phyloP scores from a whole-genome alignment of 805 yeast species.

The Metschnikowia similis region DNA sequence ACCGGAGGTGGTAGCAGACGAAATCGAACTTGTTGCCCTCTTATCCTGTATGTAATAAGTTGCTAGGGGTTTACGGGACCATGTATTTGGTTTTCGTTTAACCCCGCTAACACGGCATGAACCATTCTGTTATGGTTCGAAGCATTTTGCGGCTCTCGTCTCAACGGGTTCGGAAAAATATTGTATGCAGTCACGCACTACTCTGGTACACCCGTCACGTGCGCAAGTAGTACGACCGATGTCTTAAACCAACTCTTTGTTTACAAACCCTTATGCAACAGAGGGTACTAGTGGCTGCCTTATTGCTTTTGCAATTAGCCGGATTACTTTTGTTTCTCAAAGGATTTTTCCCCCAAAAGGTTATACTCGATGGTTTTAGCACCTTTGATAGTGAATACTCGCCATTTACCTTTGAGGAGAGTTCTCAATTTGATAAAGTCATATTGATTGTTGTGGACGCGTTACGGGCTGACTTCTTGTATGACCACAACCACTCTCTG shows the following conservation, averaged over 20 bases:
- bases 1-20: too few relatives aligned
- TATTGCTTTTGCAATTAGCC: slow-evolving; percentile 18
- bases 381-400: slow-evolving; percentile 23
- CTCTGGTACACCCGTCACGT: neutral
- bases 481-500: slow-evolving; percentile 50
- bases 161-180: too few relatives aligned
- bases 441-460: slow-evolving; percentile 92
- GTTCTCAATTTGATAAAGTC: slow-evolving; percentile 57
- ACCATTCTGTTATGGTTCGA: too few relatives aligned
- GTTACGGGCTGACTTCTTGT: slow-evolving; percentile 82
- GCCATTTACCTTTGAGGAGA: slow-evolving; percentile 12
- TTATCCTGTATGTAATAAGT: too few relatives aligned
- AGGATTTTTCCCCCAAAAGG: slow-evolving; percentile 93
- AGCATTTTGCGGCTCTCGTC: too few relatives aligned
- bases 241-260: neutral
- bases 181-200: neutral
- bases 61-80: too few relatives aligned
- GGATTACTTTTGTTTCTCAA: slow-evolving; percentile 63
- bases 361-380: slow-evolving; percentile 58
- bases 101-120: too few relatives aligned
- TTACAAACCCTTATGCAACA: neutral
- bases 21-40: too few relatives aligned
- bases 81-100: too few relatives aligned
- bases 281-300: neutral
- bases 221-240: neutral